Base-by-base conservation (phyloP, 1,139 yeast species). In the Blastobotrys apis region DNA sequence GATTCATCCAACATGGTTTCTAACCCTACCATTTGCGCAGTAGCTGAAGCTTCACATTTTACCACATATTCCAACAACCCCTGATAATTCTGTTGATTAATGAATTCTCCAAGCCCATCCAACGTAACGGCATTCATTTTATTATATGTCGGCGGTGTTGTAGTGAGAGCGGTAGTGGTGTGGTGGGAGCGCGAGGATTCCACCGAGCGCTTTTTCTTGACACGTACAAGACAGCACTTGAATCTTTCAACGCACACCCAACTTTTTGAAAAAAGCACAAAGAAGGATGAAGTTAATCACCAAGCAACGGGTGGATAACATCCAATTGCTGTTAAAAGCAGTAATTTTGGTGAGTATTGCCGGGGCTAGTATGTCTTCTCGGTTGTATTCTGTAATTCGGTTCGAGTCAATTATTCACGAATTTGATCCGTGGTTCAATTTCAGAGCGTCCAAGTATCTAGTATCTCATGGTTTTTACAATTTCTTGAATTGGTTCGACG, bases 361-460 rank as follows among this genome's bases (percentile, higher is more conserved):
- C 32, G 90, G 86, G 20, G 97, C 97, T 2, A 95, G 97, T 33
- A 75, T 92, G 47, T 81, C 95, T 39, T 83, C 95, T 47, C 79
- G 99, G 60, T 73, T 92, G 63, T 79, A 79, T 62, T 77, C 74
- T 38, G 74, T 70, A 41, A 65, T 68, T 45, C 60, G 71, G 33
- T 94, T 88, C 63, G 99, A 94, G 69, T 81, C 94, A 49, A 94
- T 94, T 60, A 94, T 94, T 66, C 99, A 94, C 70, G 99, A 94
- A 67, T 92, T 92, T 53, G 98, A 94, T 68, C 97, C 98, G 30
- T 92, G 98, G 98, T 94, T 94, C 74, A 92, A 92, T 66, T 92
- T 79, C 71, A 73, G 98, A 56, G 98, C 98, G 38, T 85, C 98
- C 21, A 85, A 85, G 64, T 87, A 88, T 66, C 75, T 92, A 54